Base-by-base conservation (phyloP, 495 filamentous ascomycete genomes). In the Lasiosphaeria hispida region DNA sequence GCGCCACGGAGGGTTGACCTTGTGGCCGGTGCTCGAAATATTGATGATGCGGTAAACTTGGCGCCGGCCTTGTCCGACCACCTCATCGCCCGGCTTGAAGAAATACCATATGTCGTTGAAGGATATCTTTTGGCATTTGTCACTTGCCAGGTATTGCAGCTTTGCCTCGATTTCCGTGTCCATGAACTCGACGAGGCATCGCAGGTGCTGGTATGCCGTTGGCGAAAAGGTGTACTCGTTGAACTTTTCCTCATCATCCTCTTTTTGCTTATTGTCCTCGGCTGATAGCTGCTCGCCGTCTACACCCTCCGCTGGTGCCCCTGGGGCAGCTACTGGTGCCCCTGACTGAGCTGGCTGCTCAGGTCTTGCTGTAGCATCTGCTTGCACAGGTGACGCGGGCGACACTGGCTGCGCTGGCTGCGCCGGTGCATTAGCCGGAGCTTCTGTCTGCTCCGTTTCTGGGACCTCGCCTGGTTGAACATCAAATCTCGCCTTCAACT, bases 51-150 rank as follows among this genome's bases (percentile, higher is more conserved):
- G 63, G 33, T 72, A 73, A 6, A 43, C 69, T 40, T 75, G 70
- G 23, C 57, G 53, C 14, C 36, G 43, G 23, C 52, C 56, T 41
- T 49, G 49, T 19, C 38, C 61, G 51, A 66, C 62, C 2, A 72
- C 68, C 49, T 67, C 69, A n/a, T 63, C 64, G 1, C 75, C 75
- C 8, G 71, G 69, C 38, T 57, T 53, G 60, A 76, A 78, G 1
- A 78, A 53, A 51, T 74, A 63, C 75, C 75, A 78, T 1, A 78
- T 19, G 42, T 78, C 73, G 1, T 61, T 37, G 53, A 73, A 78
- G n/a, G 61, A 45, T n/a, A 77, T 58, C 48, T 39, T 71, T 23
- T 58, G 58, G 49, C 50, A 68, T 2, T 35, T 43, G 23, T 14
- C 14, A 44, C 40, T 59, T 40, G 30, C 45, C 18, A 59, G 52